A percentile compares a stretch with the other conserved stretches of the same genome.
Conservation (phyloP, 148 eudicot genomes). For the Fallopia convolvulus region DNA sequence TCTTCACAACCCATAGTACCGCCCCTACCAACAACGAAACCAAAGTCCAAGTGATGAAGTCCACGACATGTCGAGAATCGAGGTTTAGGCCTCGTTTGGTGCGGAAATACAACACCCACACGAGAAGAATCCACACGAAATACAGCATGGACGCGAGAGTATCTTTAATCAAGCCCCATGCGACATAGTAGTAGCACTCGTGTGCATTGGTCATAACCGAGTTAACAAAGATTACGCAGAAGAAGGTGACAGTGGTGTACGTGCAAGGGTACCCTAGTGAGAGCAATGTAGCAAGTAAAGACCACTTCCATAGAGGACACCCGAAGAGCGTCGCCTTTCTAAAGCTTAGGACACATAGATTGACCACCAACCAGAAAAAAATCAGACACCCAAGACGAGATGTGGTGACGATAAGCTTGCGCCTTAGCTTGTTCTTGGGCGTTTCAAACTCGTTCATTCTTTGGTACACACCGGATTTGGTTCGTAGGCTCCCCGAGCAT, state of each 20-base stretch:
- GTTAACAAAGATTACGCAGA: neutral
- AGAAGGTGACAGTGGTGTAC: neutral
- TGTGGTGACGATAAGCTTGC: neutral
- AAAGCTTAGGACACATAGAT: no score
- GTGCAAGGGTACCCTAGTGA: neutral
- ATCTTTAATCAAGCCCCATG: neutral
- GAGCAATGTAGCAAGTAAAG: neutral
- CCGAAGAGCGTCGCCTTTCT: neutral
- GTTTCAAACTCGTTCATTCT: neutral
- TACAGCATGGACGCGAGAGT: neutral
- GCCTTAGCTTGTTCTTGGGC: neutral
- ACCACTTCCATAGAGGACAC: neutral
- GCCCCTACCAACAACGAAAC: neutral
- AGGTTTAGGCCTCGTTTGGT: neutral
- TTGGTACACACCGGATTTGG: neutral
- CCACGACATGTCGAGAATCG: neutral
- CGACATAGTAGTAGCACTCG: neutral
- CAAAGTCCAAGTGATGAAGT: neutral
- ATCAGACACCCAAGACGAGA: neutral
- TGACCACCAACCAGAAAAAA: no score
- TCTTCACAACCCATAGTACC: neutral
- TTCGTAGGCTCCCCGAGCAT: neutral
- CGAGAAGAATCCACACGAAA: neutral
- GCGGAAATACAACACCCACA: neutral
- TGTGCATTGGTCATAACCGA: neutral